Evolutionary conservation across 495 filamentous ascomycete genomes (phyloP).

Genomic region (Neurospora sp.): DNA sequence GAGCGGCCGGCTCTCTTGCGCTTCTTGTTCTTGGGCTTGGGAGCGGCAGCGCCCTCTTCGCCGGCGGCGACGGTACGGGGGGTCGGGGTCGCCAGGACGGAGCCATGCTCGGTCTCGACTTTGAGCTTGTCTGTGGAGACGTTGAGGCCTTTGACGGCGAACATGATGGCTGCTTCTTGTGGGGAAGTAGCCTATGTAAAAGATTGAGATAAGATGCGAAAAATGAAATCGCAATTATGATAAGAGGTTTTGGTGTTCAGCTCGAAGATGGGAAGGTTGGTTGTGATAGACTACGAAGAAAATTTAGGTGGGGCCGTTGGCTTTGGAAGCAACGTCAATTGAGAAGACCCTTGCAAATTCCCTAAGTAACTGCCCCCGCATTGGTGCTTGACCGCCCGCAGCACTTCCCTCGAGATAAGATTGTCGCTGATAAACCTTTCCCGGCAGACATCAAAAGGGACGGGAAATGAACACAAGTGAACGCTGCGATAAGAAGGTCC

Average conservation of each 20-base stretch:
- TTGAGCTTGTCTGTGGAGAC: slow-evolving; percentile 60
- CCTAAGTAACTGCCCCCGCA: not conserved
- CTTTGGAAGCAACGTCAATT: not conserved
- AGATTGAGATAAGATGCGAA: not conserved
- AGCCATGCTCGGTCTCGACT: slow-evolving; percentile 44
- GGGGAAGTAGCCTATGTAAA: not conserved
- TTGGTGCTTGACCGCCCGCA: not conserved
- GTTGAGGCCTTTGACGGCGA: slow-evolving; percentile 86
- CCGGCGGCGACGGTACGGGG: not conserved
- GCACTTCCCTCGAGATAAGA: not conserved
- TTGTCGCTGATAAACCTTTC: too few relatives aligned
- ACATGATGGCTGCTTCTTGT: slow-evolving; percentile 47
- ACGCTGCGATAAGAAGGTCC: not conserved
- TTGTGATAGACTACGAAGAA: not conserved
- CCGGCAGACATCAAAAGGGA: too few relatives aligned
- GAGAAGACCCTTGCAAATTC: not conserved
- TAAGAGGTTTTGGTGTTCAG: not conserved
- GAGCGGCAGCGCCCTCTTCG: slow-evolving; percentile 20
- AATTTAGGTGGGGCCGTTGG: not conserved
- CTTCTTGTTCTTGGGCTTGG: slow-evolving; percentile 34
- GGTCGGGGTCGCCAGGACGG: not conserved
- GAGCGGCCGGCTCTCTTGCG: slow-evolving; percentile 46
- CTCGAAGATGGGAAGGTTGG: not conserved
- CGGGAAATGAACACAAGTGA: too few relatives aligned
- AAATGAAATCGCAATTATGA: not conserved